Conservation (phyloP, 306 rosid genomes). For the Nissolia schottii region DNA sequence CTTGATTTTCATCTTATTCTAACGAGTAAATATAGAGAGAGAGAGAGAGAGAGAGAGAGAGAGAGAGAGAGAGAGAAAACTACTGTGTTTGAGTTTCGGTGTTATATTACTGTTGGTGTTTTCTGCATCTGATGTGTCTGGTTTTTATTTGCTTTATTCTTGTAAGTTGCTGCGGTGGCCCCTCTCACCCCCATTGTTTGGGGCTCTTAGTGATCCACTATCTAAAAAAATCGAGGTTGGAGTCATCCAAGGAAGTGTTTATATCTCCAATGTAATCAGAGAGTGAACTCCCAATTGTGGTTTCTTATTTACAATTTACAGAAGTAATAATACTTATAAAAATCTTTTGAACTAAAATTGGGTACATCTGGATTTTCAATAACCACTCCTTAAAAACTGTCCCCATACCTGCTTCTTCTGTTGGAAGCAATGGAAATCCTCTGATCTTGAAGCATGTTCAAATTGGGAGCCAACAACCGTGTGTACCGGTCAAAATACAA, state of each 20-base stretch:
- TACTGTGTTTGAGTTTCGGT: no score
- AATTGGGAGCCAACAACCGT: slow-evolving; percentile 79
- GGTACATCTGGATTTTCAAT: slow-evolving; percentile 16
- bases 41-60: no score
- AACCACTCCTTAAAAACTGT: slow-evolving; percentile 27
- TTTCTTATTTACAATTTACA: slow-evolving; percentile 29
- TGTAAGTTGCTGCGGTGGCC: no score
- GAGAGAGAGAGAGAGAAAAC: no score
- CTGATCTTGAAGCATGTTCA: slow-evolving; percentile 96
- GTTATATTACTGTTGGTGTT: no score
- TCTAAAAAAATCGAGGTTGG: no score
- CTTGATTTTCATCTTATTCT: no score
- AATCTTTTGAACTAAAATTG: slow-evolving; percentile 15
- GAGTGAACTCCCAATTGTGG: background rate
- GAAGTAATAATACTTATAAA: background rate
- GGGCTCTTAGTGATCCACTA: no score
- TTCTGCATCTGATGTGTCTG: no score
- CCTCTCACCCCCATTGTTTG: no score
- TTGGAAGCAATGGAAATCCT: slow-evolving; percentile 78
- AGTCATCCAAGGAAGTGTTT: background rate
- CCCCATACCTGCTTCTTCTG: slow-evolving; percentile 51
- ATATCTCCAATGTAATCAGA: background rate
- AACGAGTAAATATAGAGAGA: no score
- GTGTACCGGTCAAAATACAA: slow-evolving; percentile 92
- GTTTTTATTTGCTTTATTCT: no score